A percentile compares a stretch with the other conserved stretches of the same genome.
phyloP scores from a whole-genome alignment of 306 rosid species.

The Gynostemma pentaphyllum region DNA sequence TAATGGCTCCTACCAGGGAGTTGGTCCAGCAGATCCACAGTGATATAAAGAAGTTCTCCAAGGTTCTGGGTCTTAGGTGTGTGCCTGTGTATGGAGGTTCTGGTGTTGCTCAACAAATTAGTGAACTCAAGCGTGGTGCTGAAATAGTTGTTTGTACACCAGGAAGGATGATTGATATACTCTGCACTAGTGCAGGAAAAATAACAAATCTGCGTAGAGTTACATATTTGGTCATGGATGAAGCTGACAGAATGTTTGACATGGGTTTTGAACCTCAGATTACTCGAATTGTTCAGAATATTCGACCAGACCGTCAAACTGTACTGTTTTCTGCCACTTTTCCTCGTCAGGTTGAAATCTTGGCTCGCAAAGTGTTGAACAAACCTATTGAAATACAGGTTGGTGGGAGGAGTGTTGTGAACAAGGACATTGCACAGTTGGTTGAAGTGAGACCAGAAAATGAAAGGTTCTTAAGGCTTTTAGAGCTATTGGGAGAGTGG shows the following conservation, averaged over 20 bases:
- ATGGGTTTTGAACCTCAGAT: constrained; percentile 99
- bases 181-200: constrained; percentile 90
- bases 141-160: constrained; percentile 97
- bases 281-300: constrained; percentile 84
- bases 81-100: constrained; percentile 98
- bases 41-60: constrained; percentile 72
- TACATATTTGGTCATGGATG: constrained; percentile 89
- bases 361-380: constrained; percentile 73
- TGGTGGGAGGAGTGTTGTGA: constrained; percentile 97
- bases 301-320: constrained; percentile 80
- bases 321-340: constrained; percentile 90
- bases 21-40: constrained; percentile 93
- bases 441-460: constrained; percentile 80
- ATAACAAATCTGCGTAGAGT: constrained; percentile 86
- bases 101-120: constrained; percentile 97
- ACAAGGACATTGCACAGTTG: constrained; percentile 71
- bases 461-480: constrained; percentile 72
- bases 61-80: constrained; percentile 62
- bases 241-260: constrained; percentile 98
- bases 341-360: constrained; percentile 85
- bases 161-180: constrained; percentile 95
- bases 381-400: constrained; percentile 88
- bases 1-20: constrained; percentile 97
- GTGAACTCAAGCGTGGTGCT: constrained; percentile 93
- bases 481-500: constrained; percentile 89